phyloP scores from a whole-genome alignment of 2,329 filamentous ascomycete genomes.

The Alternaria dauci region DNA sequence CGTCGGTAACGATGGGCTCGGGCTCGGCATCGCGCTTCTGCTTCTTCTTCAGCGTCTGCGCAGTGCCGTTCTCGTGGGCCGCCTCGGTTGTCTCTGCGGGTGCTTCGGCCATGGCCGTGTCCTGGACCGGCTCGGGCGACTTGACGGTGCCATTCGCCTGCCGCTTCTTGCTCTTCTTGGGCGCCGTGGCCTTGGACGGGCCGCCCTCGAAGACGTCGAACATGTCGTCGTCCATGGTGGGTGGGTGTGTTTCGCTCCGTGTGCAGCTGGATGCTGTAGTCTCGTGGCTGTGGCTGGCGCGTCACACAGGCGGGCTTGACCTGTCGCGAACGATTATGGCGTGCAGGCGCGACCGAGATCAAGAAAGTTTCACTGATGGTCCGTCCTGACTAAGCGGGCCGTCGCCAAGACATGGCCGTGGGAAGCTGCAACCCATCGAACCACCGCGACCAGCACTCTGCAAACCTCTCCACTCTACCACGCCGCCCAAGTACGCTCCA shows the following conservation, averaged over 20 bases:
- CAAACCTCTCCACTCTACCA: conserved; percentile 37
- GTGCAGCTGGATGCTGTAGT: not conserved
- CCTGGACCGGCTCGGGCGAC: conserved; percentile 50
- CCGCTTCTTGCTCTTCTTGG: conserved; percentile 78
- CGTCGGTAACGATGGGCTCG: conserved; percentile 86
- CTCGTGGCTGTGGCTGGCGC: not conserved
- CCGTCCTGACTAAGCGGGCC: not conserved
- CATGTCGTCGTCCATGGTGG: conserved; percentile 54
- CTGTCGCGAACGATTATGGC: not conserved
- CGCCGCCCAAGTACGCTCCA: conserved; percentile 41
- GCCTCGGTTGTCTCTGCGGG: conserved; percentile 36
- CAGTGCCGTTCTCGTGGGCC: conserved; percentile 43
- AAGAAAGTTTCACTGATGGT: conserved; percentile 10
- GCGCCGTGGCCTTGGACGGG: conserved; percentile 34
- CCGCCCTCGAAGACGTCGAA: conserved; percentile 57
- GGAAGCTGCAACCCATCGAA: conserved; percentile 14
- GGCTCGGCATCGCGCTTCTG: conserved; percentile 70
- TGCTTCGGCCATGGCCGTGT: conserved; percentile 58
- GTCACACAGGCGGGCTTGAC: not conserved
- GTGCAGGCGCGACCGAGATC: conserved; percentile 1
- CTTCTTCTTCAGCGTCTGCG: conserved; percentile 62
- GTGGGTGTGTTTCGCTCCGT: conserved; percentile 8
- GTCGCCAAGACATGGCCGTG: conserved; percentile 10
- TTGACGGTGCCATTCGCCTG: conserved; percentile 84
- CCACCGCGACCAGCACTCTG: conserved; percentile 27